These are phyloP conservation scores for Aplosporella prunicola DNA, from an alignment of 2,329 filamentous ascomycete genomes.

Conservation along the genomic window DNA sequence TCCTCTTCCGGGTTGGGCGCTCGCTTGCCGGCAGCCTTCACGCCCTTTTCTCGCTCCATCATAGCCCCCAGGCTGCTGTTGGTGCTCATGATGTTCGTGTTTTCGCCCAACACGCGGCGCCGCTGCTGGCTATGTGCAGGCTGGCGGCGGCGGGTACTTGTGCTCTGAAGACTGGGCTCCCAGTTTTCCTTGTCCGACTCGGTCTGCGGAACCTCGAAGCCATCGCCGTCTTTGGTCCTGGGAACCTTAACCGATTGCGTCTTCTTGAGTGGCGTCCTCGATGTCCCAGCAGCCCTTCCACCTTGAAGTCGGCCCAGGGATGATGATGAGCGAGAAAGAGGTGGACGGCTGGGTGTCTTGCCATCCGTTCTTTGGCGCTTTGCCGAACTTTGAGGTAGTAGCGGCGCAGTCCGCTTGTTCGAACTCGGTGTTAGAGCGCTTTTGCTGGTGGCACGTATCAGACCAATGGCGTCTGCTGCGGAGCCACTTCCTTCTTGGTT, in stretches of 20 bases:
- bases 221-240: constrained; percentile 28
- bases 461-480: constrained; percentile 69
- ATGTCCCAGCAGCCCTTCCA: constrained; percentile 12
- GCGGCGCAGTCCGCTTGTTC: constrained; percentile 55
- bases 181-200: constrained; percentile 98
- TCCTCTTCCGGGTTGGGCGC: constrained; percentile 38
- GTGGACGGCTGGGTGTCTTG: constrained; percentile 24
- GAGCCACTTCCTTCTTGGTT: constrained; percentile 73
- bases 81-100: constrained; percentile 31
- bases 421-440: constrained; percentile 44
- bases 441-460: constrained; percentile 61
- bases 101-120: constrained; percentile 38
- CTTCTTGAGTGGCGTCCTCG: constrained; percentile 4
- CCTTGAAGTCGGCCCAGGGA: constrained; percentile 24
- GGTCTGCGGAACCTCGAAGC: constrained; percentile 44
- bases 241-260: constrained; percentile 13
- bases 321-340: constrained; percentile 27
- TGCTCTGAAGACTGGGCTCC: constrained; percentile 35
- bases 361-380: constrained; percentile 23
- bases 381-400: constrained; percentile 17
- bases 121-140: constrained; percentile 23
- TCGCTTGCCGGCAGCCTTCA: constrained; percentile 8
- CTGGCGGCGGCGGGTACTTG: constrained; percentile 8
- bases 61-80: constrained; percentile 27
- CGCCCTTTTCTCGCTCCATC: constrained; percentile 17